These are phyloP conservation scores for Diversispora epigaea DNA, from an alignment of 192 early-diverging fungal species.

Conservation along the genomic window DNA sequence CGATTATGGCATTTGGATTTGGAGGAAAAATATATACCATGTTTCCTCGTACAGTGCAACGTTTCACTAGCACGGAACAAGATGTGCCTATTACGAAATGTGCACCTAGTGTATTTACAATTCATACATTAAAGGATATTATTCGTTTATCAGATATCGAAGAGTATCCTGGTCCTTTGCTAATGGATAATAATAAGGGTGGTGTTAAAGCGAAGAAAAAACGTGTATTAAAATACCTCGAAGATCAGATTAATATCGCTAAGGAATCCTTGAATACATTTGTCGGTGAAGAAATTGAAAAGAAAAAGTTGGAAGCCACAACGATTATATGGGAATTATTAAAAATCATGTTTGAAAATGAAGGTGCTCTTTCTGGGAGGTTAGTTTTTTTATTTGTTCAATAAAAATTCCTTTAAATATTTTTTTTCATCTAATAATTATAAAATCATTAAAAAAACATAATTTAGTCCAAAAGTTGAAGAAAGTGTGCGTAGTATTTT, in stretches of 20 bases:
- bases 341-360: constrained; percentile 59
- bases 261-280: constrained; percentile 20
- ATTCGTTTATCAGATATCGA: constrained; percentile 40
- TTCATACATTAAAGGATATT: constrained; percentile 49
- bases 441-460: not conserved
- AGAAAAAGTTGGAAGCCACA: constrained; percentile 17
- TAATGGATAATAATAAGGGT: constrained; percentile 50
- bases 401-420: not conserved
- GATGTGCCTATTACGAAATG: constrained; percentile 43
- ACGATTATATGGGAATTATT: constrained; percentile 63
- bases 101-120: constrained; percentile 52
- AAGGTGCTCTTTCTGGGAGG: constrained; percentile 60
- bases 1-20: constrained; percentile 72
- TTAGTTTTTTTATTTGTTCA: constrained; percentile 33
- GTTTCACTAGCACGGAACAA: constrained; percentile 45
- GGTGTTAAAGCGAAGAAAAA: constrained; percentile 50
- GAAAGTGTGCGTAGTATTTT: constrained; percentile 48
- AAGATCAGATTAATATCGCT: constrained; percentile 35
- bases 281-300: constrained; percentile 19
- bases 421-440: constrained; percentile 6
- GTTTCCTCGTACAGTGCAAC: constrained; percentile 64
- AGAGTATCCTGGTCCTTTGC: constrained; percentile 56
- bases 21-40: constrained; percentile 67
- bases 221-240: constrained; percentile 44
- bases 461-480: constrained; percentile 46